These are phyloP conservation scores for Beauveria caledonica DNA, from an alignment of 2,329 filamentous ascomycete species.

Conservation along the genomic window DNA sequence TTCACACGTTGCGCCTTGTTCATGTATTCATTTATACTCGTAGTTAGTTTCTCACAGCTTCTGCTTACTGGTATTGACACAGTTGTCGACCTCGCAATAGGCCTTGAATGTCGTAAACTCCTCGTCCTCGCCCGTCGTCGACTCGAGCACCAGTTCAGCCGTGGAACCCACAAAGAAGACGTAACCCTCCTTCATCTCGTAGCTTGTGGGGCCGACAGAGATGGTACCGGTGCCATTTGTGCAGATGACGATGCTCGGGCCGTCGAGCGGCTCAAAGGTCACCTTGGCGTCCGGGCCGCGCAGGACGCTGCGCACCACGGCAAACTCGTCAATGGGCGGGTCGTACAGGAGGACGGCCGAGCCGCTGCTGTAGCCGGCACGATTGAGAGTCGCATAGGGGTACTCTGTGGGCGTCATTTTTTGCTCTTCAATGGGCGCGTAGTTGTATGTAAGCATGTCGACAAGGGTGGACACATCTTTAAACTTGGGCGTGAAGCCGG, in stretches of 20 bases:
- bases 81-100: conserved; percentile 71
- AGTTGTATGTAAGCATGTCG: conserved; percentile 88
- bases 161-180: conserved; percentile 84
- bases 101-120: conserved; percentile 88
- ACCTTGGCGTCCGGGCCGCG: conserved; percentile 66
- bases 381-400: conserved; percentile 75
- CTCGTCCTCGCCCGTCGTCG: conserved; percentile 40
- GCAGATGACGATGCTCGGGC: conserved; percentile 89
- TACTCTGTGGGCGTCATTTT: conserved; percentile 86
- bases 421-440: conserved; percentile 88
- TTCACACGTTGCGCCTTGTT: not conserved
- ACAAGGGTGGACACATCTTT: conserved; percentile 89
- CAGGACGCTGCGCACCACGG: conserved; percentile 73
- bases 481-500: conserved; percentile 96
- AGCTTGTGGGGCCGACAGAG: conserved; percentile 71
- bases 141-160: conserved; percentile 74
- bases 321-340: conserved; percentile 94
- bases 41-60: conserved; percentile 18
- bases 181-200: conserved; percentile 64
- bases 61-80: conserved; percentile 15
- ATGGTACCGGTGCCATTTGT: conserved; percentile 78
- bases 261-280: conserved; percentile 78
- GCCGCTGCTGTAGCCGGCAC: conserved; percentile 68
- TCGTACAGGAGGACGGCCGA: conserved; percentile 75
- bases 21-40: not conserved